phyloP scores from a whole-genome alignment of 1,139 yeast genomes.

The Kluyveromyces sp. region DNA sequence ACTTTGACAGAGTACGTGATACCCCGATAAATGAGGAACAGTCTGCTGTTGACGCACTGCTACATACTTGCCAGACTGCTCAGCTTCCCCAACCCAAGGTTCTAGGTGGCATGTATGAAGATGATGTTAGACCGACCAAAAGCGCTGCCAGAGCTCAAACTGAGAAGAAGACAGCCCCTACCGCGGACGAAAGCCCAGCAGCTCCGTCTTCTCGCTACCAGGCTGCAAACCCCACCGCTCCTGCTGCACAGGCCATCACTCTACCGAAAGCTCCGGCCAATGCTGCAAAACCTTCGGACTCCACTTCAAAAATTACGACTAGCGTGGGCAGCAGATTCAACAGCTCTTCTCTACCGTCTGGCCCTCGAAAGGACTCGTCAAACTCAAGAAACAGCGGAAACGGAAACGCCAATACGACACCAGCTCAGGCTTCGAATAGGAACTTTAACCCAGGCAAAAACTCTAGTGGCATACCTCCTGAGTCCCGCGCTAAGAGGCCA shows the following conservation, averaged over 20 bases:
- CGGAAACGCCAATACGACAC: background rate
- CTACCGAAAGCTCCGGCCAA: slow-evolving; percentile 7
- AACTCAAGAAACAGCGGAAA: background rate
- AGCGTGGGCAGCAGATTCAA: slow-evolving; percentile 5
- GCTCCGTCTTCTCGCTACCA: slow-evolving; percentile 6
- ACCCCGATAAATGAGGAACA: slow-evolving; percentile 4
- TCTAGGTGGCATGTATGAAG: slow-evolving; percentile 7
- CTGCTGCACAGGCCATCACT: background rate
- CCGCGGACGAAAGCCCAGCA: too few relatives aligned
- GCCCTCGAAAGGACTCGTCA: slow-evolving; percentile 3
- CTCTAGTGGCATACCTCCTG: background rate
- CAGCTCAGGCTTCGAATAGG: background rate
- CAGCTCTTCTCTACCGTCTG: slow-evolving; percentile 4
- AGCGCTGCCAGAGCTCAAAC: slow-evolving; percentile 1
- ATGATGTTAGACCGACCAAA: slow-evolving; percentile 6
- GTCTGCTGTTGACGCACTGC: slow-evolving; percentile 1
- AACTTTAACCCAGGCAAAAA: background rate
- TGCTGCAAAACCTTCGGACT: background rate
- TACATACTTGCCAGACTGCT: background rate
- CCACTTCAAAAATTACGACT: background rate
- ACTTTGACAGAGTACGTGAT: slow-evolving; percentile 2
- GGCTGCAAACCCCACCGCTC: background rate
- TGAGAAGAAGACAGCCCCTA: background rate
- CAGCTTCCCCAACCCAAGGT: background rate
- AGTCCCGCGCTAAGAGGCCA: slow-evolving; percentile 6